phyloP scores from a whole-genome alignment of 768 basidiomycete genomes.

The Boletus rubropictus region DNA sequence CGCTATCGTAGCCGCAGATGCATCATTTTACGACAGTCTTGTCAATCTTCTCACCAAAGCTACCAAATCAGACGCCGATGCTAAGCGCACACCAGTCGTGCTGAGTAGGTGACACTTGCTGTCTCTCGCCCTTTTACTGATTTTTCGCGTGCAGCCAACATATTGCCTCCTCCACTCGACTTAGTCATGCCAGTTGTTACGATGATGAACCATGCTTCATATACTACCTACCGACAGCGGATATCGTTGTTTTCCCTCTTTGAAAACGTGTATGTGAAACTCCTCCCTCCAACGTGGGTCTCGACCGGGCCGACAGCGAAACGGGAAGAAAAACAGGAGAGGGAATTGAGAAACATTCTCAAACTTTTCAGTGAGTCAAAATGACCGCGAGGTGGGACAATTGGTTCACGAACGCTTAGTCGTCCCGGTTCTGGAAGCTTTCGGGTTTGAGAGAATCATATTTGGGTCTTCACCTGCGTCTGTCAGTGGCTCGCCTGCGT shows the following conservation, averaged over 20 bases:
- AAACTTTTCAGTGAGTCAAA: constrained; percentile 76
- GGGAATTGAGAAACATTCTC: constrained; percentile 51
- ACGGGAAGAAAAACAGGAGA: constrained; percentile 34
- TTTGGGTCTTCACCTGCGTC: constrained; percentile 72
- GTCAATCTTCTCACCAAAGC: constrained; percentile 70
- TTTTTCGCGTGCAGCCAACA: constrained; percentile 48
- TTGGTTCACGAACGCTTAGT: constrained; percentile 39
- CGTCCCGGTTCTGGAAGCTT: constrained; percentile 78
- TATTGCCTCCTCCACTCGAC: constrained; percentile 75
- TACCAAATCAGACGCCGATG: constrained; percentile 23
- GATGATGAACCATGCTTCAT: constrained; percentile 72
- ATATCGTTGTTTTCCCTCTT: constrained; percentile 69
- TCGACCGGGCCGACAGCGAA: constrained; percentile 38
- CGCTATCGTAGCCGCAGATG: constrained; percentile 41
- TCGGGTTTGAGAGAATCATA: constrained; percentile 77
- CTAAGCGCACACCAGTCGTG: constrained; percentile 52
- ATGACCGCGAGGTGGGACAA: not conserved
- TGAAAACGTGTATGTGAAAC: constrained; percentile 66
- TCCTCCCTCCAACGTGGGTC: constrained; percentile 72
- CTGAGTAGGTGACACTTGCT: constrained; percentile 42
- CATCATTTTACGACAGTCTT: constrained; percentile 56
- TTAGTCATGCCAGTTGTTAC: constrained; percentile 68
- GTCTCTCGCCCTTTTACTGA: not conserved
- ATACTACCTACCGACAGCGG: constrained; percentile 66
- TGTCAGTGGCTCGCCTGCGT: constrained; percentile 41